phyloP scores from a whole-genome alignment of 2,329 filamentous ascomycete genomes.

The Sporothrix globosa region DNA sequence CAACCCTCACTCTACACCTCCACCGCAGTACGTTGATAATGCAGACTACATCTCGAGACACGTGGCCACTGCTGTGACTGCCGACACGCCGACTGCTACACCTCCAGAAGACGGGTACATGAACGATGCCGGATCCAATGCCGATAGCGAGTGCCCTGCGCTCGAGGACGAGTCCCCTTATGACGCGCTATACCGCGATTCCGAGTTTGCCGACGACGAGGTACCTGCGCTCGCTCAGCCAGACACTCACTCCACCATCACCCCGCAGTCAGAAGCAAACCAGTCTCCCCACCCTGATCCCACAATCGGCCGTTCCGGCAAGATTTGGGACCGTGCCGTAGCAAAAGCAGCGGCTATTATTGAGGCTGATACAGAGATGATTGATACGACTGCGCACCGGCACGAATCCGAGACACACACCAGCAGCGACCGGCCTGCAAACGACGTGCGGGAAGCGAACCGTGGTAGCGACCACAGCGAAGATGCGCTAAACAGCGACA shows the following conservation, averaged over 20 bases:
- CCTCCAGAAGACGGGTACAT: conserved; percentile 16
- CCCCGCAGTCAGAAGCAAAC: not conserved
- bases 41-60: conserved; percentile 20
- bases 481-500: not conserved
- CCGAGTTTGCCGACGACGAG: conserved; percentile 13
- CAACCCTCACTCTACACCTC: not conserved
- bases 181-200: conserved; percentile 22
- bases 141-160: conserved; percentile 27
- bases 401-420: not conserved
- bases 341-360: not conserved
- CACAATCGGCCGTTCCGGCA: not conserved
- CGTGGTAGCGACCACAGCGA: not conserved
- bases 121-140: conserved; percentile 21
- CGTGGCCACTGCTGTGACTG: not conserved
- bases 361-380: not conserved
- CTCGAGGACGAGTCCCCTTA: conserved; percentile 8
- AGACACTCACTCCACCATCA: not conserved
- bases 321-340: not conserved
- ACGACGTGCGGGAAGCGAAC: not conserved
- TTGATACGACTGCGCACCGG: not conserved
- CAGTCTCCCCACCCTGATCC: not conserved
- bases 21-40: conserved; percentile 18
- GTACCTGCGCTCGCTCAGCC: not conserved
- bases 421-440: not conserved
- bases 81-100: conserved; percentile 1